phyloP scores from a whole-genome alignment of 2,329 filamentous ascomycete species.

The Lachnellula cervina region DNA sequence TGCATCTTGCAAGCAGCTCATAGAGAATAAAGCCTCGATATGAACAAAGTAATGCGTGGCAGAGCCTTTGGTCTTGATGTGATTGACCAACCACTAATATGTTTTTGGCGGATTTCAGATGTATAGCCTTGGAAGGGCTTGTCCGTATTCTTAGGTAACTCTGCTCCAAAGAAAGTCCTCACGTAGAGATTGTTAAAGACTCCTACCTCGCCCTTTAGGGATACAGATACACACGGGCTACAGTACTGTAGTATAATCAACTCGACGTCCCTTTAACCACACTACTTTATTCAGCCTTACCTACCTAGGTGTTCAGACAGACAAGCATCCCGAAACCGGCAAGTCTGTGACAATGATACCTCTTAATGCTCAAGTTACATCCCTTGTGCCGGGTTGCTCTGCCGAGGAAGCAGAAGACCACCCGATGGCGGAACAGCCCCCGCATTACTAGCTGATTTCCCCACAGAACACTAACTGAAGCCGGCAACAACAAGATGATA shows the following conservation, averaged over 20 bases:
- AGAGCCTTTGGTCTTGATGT: neutral
- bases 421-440: neutral
- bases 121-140: no score
- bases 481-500: neutral
- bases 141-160: no score
- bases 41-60: neutral
- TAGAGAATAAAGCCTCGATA: constrained; percentile 30
- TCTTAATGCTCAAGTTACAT: neutral
- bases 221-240: no score
- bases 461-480: constrained; percentile 10
- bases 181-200: no score
- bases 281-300: neutral
- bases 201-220: no score
- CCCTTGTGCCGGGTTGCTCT: no score
- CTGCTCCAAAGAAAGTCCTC: no score
- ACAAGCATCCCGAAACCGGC: neutral
- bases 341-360: neutral
- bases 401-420: constrained; percentile 6
- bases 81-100: neutral
- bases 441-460: constrained; percentile 3
- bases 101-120: no score
- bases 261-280: no score
- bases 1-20: constrained; percentile 30
- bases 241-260: no score
- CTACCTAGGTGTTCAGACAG: neutral